Conservation (phyloP, 805 yeast species). For the Suhomyces tanzawaensis region DNA sequence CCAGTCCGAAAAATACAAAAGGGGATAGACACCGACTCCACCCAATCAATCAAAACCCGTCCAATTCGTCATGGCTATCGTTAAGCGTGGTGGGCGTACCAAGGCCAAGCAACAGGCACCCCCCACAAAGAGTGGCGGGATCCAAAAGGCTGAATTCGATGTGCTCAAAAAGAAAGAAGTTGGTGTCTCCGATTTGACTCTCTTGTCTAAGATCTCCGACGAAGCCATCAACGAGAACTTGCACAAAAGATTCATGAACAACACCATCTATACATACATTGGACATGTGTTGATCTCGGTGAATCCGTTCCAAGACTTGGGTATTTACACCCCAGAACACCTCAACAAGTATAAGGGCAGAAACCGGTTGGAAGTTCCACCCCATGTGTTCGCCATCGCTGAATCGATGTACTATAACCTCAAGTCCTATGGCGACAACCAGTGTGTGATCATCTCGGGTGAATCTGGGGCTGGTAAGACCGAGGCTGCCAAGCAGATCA, state of each 20-base stretch:
- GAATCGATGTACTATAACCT: slow-evolving; percentile 94
- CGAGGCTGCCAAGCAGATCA: slow-evolving; percentile 95
- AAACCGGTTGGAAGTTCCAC: slow-evolving; percentile 93
- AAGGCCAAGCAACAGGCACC: slow-evolving; percentile 49
- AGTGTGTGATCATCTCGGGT: slow-evolving; percentile 96
- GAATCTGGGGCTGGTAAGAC: slow-evolving; percentile 99
- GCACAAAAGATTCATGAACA: slow-evolving; percentile 84
- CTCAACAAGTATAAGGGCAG: slow-evolving; percentile 81
- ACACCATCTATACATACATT: slow-evolving; percentile 86
- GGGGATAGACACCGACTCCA: not conserved
- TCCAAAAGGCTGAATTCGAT: slow-evolving; percentile 88
- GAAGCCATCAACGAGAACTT: slow-evolving; percentile 90
- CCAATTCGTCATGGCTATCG: slow-evolving; percentile 58
- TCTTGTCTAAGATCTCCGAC: slow-evolving; percentile 84
- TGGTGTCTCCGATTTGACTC: slow-evolving; percentile 94
- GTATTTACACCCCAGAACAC: slow-evolving; percentile 83
- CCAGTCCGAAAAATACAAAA: not conserved
- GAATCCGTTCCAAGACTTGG: slow-evolving; percentile 94
- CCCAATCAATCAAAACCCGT: not conserved
- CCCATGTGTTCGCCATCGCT: slow-evolving; percentile 97
- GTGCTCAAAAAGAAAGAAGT: slow-evolving; percentile 88
- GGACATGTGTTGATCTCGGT: slow-evolving; percentile 95
- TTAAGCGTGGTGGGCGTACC: slow-evolving; percentile 69
- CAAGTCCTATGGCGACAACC: slow-evolving; percentile 91
- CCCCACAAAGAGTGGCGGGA: slow-evolving; percentile 58